phyloP scores from a whole-genome alignment of 257 asterid species.

The Lycium barbarum region DNA sequence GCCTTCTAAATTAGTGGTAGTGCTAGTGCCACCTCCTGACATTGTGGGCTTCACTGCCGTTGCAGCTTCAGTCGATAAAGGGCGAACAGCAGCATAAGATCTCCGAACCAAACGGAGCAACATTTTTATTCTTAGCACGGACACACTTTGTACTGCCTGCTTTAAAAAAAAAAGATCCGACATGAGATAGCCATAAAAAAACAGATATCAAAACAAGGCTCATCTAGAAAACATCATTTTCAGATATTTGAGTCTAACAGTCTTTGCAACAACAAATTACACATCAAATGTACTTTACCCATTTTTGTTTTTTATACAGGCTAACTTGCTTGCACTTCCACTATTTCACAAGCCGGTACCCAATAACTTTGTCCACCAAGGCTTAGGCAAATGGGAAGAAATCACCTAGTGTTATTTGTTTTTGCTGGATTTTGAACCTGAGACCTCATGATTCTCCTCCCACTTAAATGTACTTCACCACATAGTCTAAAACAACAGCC shows the following conservation, averaged over 20 bases:
- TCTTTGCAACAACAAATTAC: not conserved
- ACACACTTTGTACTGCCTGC: slow-evolving; percentile 12
- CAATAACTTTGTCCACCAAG: not conserved
- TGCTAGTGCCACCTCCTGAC: slow-evolving; percentile 24
- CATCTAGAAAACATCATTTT: not conserved
- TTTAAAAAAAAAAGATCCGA: not conserved
- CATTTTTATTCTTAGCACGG: slow-evolving; percentile 37
- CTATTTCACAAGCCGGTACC: not conserved
- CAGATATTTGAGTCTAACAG: not conserved
- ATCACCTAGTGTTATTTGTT: not conserved
- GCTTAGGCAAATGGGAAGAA: not conserved
- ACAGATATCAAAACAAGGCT: not conserved
- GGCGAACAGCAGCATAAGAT: slow-evolving; percentile 69
- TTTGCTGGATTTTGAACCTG: not conserved
- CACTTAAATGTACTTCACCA: not conserved
- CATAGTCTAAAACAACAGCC: not conserved
- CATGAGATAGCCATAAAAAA: not conserved
- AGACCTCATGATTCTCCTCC: not conserved
- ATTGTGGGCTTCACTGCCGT: slow-evolving; percentile 40
- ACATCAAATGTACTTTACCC: slow-evolving; percentile 17
- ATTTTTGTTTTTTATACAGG: not conserved
- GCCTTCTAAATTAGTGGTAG: slow-evolving; percentile 31
- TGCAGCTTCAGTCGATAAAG: slow-evolving; percentile 54
- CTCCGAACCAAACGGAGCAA: slow-evolving; percentile 53
- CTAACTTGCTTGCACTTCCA: not conserved